A percentile compares a stretch with the other conserved stretches of the same genome.
Evolutionary conservation across 2,329 filamentous ascomycete species (phyloP).

Genomic region (Trichoderma sp.): DNA sequence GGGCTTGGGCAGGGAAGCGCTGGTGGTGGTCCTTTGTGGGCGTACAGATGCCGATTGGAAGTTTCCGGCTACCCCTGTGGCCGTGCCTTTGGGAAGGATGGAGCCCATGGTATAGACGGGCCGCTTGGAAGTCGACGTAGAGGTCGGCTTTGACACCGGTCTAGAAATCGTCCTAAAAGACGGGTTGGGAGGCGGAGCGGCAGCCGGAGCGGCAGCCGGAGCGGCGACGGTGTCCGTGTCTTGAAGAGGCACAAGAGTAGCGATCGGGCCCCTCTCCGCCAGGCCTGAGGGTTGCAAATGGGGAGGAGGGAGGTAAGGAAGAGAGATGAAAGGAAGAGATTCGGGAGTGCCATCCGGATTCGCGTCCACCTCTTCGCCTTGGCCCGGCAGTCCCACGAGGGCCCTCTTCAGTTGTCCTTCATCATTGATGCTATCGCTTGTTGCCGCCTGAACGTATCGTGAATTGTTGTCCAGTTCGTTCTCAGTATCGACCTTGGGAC

Average conservation of each 20-base stretch:
- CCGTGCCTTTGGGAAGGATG: not conserved
- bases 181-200: not conserved
- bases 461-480: not conserved
- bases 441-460: not conserved
- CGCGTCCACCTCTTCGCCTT: not conserved
- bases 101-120: not conserved
- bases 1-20: conserved; percentile 1
- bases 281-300: not conserved
- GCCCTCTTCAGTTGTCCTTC: not conserved
- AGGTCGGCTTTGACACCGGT: not conserved
- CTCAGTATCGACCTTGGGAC: not conserved
- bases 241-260: not conserved
- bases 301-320: not conserved
- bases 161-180: not conserved
- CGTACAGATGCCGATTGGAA: not conserved
- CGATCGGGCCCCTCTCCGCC: not conserved
- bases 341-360: not conserved
- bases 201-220: not conserved
- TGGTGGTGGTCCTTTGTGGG: not conserved
- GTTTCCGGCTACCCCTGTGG: conserved; percentile 12
- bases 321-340: not conserved
- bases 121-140: not conserved
- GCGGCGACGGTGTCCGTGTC: too few relatives aligned
- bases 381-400: not conserved
- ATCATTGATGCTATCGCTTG: not conserved